phyloP scores from a whole-genome alignment of 2,329 filamentous ascomycete genomes.

The Fusarium ramigenum region DNA sequence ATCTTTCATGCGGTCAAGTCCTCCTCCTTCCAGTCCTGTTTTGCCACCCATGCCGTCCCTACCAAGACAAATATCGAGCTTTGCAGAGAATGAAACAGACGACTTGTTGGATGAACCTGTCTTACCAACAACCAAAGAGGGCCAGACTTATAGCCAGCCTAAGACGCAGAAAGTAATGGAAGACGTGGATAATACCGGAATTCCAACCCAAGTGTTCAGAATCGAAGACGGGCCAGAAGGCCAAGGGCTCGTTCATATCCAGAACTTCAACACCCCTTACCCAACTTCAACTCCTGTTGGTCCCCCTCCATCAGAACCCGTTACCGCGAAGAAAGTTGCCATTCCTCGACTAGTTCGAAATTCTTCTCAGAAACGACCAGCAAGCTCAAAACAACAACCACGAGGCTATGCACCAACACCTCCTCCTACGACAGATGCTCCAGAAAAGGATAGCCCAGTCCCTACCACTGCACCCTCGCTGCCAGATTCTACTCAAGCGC shows the following conservation, averaged over 20 bases:
- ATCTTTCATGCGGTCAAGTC: slow-evolving; percentile 65
- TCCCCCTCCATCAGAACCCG: slow-evolving; percentile 27
- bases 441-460: slow-evolving; percentile 47
- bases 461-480: slow-evolving; percentile 21
- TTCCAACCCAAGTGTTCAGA: slow-evolving; percentile 57
- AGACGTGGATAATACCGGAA: slow-evolving; percentile 47
- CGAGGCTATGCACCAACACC: slow-evolving; percentile 48
- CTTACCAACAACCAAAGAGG: slow-evolving; percentile 53
- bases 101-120: slow-evolving; percentile 73
- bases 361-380: slow-evolving; percentile 32
- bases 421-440: slow-evolving; percentile 51
- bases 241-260: slow-evolving; percentile 49
- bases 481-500: slow-evolving; percentile 10
- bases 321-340: slow-evolving; percentile 33
- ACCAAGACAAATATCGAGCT: slow-evolving; percentile 79
- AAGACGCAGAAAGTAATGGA: slow-evolving; percentile 40
- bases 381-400: slow-evolving; percentile 30
- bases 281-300: slow-evolving; percentile 35
- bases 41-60: slow-evolving; percentile 70
- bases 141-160: slow-evolving; percentile 39
- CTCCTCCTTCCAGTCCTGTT: slow-evolving; percentile 82
- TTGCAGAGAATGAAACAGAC: slow-evolving; percentile 82
- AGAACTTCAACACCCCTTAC: slow-evolving; percentile 47
- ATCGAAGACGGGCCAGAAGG: slow-evolving; percentile 50
- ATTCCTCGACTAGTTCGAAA: slow-evolving; percentile 15